Conservation (phyloP, 2,329 filamentous ascomycete species). For the Cladosporium cucumerinum region DNA sequence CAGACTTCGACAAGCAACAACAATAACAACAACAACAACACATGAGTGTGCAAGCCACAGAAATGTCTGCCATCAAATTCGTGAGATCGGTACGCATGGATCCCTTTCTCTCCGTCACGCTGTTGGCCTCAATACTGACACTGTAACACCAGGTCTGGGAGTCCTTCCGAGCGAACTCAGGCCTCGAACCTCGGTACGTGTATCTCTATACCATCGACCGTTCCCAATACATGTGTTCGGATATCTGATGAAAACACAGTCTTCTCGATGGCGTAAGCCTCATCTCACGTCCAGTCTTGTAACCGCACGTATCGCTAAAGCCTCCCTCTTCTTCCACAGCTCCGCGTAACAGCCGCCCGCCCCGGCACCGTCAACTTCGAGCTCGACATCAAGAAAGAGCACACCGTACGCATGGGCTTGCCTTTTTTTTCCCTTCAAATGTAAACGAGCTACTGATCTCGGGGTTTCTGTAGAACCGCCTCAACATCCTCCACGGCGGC, state of each 20-base stretch:
- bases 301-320: neutral
- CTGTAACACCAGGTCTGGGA: slow-evolving; percentile 64
- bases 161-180: slow-evolving; percentile 81
- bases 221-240: neutral
- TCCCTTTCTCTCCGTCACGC: neutral
- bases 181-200: slow-evolving; percentile 77
- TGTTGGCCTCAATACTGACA: slow-evolving; percentile 22
- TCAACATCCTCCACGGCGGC: slow-evolving; percentile 73
- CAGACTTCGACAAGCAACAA: neutral
- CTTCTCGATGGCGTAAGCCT: slow-evolving; percentile 42
- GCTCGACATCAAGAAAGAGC: slow-evolving; percentile 68
- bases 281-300: neutral
- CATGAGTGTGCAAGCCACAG: neutral
- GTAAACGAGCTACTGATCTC: no score
- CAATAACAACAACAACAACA: slow-evolving; percentile 2
- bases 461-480: no score
- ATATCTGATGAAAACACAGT: slow-evolving; percentile 25
- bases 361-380: slow-evolving; percentile 72
- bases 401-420: slow-evolving; percentile 69
- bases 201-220: neutral
- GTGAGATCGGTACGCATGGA: slow-evolving; percentile 32
- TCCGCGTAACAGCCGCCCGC: slow-evolving; percentile 62
- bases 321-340: no score
- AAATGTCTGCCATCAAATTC: slow-evolving; percentile 21
- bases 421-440: no score